Base-by-base conservation (phyloP, 2,329 filamentous ascomycete genomes). In the Cyphellophora europaea region DNA sequence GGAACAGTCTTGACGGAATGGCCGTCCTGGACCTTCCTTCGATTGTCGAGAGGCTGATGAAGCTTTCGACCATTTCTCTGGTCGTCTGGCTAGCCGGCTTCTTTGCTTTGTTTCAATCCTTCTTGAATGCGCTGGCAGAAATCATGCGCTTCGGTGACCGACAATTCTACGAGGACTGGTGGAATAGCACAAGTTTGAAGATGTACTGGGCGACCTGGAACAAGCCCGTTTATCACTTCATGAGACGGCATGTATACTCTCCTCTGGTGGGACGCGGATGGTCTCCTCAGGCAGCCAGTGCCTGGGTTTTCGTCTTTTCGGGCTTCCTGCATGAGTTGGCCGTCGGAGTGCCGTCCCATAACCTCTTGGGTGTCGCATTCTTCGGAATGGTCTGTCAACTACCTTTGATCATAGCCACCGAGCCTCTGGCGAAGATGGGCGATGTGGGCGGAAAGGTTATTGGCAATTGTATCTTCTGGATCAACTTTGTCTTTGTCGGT, bases 1-100 rank as follows among this genome's bases (percentile, higher is more conserved):
- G 76, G 40, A 98, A 98, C 63, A 93, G 86, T 6, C 72, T 96
- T 5, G 79, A 86, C 50, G 91, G 88, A 57, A 85, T 98, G 46
- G 77, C 81, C 6, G 77, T 77, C 4, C 69, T 96, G 13, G 81
- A 95, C 51, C 57, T 93, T 29, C 66, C 80, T 10, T 82, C 83
- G 25, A 93, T 96, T 33, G 57, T 87, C 18, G 91, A 98, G 62
- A 77, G 91, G 11, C 67, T 95, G 15, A 79, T 98, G 69, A 98
- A 98, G 61, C 72, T 98, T 14, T 93, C 84, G 6, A 96, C 91
- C 12, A 94, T 98, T 43, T 93, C 84, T 12, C 72, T 96, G 18
- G 80, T 95, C 44, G 93, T 95, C 56, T 98, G 91, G 91, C 79
- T 98, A 1, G 88, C 88, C 1, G 89, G 91, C 5, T 98, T 98